A percentile compares a stretch with the other conserved stretches of the same genome.
Evolutionary conservation across 805 yeast genomes (phyloP).

Genomic region (Dipodascopsis uninucleata): DNA sequence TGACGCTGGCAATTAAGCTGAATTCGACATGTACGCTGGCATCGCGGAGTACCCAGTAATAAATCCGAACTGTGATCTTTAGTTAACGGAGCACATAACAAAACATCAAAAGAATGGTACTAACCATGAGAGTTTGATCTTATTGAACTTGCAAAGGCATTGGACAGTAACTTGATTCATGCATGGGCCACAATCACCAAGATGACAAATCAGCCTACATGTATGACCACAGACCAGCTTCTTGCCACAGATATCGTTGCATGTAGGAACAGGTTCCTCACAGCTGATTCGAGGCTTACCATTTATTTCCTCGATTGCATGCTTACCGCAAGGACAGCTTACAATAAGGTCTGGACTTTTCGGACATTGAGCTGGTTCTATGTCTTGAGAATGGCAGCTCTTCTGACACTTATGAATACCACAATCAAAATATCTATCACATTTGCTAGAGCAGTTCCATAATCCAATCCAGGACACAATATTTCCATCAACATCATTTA

Average conservation of each 20-base stretch:
- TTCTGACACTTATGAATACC: conserved; percentile 51
- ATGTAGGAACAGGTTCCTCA: conserved; percentile 74
- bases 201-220: conserved; percentile 71
- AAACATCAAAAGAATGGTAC: neutral
- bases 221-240: conserved; percentile 63
- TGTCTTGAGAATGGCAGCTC: conserved; percentile 53
- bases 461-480: conserved; percentile 48
- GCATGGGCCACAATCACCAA: conserved; percentile 73
- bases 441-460: conserved; percentile 46
- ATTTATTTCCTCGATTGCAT: conserved; percentile 42
- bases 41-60: conserved; percentile 45
- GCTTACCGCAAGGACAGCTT: conserved; percentile 79
- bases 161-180: conserved; percentile 46
- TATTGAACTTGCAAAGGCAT: conserved; percentile 59
- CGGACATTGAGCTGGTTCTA: conserved; percentile 51
- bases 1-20: conserved; percentile 77
- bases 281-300: conserved; percentile 51
- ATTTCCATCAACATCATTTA: conserved; percentile 29
- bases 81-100: neutral
- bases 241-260: conserved; percentile 64
- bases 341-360: conserved; percentile 55
- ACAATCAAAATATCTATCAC: conserved; percentile 55
- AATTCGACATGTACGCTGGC: conserved; percentile 70
- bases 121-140: conserved; percentile 23
- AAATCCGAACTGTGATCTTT: conserved; percentile 8